These are phyloP conservation scores for Zizania palustris DNA, from an alignment of 202 grass and related monocot species.

Conservation along the genomic window DNA sequence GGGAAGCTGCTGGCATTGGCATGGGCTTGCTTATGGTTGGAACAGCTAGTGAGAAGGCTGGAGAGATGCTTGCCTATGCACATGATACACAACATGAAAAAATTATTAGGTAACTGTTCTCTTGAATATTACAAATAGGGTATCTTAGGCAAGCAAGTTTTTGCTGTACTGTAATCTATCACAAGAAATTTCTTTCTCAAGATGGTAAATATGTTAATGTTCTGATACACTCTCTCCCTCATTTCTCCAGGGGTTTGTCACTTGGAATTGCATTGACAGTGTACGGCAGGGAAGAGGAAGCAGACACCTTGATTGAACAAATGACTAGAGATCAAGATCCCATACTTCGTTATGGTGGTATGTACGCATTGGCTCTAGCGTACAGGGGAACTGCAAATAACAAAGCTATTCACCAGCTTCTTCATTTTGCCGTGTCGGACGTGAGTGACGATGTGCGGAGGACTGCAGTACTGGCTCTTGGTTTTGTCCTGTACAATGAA, in stretches of 20 bases:
- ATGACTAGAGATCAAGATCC: constrained; percentile 99
- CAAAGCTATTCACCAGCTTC: constrained; percentile 96
- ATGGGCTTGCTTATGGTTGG: constrained; percentile 99
- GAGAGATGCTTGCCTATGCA: constrained; percentile 93
- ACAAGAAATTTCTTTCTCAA: not conserved
- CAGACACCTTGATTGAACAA: constrained; percentile 94
- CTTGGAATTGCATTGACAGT: constrained; percentile 94
- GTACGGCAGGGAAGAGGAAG: constrained; percentile 97
- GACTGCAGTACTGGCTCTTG: constrained; percentile 96
- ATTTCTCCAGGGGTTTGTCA: constrained; percentile 70
- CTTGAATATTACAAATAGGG: constrained; percentile 6
- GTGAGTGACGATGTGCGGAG: constrained; percentile 99
- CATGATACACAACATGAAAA: constrained; percentile 99
- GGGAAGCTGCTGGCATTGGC: constrained; percentile 97
- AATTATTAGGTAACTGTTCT: constrained; percentile 76
- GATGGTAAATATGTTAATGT: constrained; percentile 18
- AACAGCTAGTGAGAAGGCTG: constrained; percentile 85
- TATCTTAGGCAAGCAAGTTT: constrained; percentile 14
- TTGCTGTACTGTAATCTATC: constrained; percentile 25
- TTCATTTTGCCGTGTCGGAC: constrained; percentile 97
- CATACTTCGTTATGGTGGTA: constrained; percentile 98
- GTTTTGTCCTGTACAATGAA: constrained; percentile 97
- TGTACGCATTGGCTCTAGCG: constrained; percentile 96
- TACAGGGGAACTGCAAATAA: constrained; percentile 98
- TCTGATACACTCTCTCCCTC: constrained; percentile 33